Percentiles rank a stretch among this genome's conserved stretches.
Conservation (phyloP, 139 green algal genomes). For the Diplosphaera chodatii region DNA sequence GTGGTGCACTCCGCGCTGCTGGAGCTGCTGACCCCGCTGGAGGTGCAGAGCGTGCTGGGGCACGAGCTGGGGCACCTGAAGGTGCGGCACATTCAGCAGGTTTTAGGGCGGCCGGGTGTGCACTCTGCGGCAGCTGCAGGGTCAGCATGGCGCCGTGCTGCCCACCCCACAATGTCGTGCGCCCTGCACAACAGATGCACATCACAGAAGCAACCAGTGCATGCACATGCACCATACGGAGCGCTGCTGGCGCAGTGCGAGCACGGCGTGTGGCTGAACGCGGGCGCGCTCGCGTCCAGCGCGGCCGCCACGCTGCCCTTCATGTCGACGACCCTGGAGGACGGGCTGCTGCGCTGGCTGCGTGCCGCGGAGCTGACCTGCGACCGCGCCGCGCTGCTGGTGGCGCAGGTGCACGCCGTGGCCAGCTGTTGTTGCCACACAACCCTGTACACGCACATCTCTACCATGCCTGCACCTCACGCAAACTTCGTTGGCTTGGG, state of each 20-base stretch:
- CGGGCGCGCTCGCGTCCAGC: constrained; percentile 81
- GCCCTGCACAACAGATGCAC: no score
- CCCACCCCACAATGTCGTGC: no score
- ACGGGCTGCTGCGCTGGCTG: constrained; percentile 78
- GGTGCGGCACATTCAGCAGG: background rate
- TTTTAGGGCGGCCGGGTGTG: no score
- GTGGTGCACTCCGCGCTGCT: constrained; percentile 92
- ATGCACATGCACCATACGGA: no score
- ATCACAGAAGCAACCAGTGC: no score
- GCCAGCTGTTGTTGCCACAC: no score
- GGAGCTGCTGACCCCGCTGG: constrained; percentile 78
- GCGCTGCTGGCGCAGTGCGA: constrained; percentile 57
- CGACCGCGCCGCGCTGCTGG: constrained; percentile 88
- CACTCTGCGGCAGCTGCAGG: no score
- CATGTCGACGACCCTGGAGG: constrained; percentile 51
- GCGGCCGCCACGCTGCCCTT: constrained; percentile 64
- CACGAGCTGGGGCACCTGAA: constrained; percentile 71
- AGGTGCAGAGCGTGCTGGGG: constrained; percentile 79
- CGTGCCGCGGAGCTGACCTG: constrained; percentile 92
- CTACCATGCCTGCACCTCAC: no score
- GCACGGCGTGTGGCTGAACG: constrained; percentile 93
- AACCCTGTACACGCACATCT: no score
- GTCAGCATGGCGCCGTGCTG: no score
- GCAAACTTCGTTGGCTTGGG: no score
- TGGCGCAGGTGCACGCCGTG: constrained; percentile 70